Evolutionary conservation across 2,329 filamentous ascomycete species (phyloP).

Genomic region (Cladosporium sp.): DNA sequence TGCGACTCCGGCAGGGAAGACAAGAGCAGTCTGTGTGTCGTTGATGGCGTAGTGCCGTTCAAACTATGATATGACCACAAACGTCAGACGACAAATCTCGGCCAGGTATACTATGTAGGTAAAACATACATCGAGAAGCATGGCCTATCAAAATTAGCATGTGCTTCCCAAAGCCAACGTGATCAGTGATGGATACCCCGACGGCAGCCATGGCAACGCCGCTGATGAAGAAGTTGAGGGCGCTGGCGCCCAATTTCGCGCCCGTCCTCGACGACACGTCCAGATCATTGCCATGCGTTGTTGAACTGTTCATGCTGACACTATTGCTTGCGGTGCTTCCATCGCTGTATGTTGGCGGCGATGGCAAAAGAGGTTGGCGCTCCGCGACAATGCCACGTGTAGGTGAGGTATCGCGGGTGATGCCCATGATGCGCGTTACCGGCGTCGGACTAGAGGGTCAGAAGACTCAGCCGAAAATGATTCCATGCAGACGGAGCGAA

Average conservation of each 20-base stretch:
- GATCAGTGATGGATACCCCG: background rate
- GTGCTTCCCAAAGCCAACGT: background rate
- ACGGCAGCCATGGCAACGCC: slow-evolving; percentile 2
- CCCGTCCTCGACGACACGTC: no score
- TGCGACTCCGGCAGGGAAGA: slow-evolving; percentile 4
- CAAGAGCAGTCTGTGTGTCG: background rate
- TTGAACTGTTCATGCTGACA: background rate
- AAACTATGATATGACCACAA: background rate
- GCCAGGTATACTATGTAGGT: no score
- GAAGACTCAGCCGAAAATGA: no score
- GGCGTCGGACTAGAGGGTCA: no score
- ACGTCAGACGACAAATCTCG: background rate
- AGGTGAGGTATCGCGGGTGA: background rate
- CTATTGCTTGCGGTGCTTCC: background rate
- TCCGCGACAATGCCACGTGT: background rate
- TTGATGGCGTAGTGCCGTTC: background rate
- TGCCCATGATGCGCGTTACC: background rate
- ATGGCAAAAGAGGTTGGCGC: background rate
- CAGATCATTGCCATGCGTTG: no score
- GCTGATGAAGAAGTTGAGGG: slow-evolving; percentile 5
- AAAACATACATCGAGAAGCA: background rate
- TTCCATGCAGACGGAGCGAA: no score
- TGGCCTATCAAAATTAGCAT: background rate
- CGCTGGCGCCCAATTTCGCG: background rate
- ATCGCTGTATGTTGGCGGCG: background rate